phyloP scores from a whole-genome alignment of 2,329 filamentous ascomycete species.

The Sporothrix schenckii region DNA sequence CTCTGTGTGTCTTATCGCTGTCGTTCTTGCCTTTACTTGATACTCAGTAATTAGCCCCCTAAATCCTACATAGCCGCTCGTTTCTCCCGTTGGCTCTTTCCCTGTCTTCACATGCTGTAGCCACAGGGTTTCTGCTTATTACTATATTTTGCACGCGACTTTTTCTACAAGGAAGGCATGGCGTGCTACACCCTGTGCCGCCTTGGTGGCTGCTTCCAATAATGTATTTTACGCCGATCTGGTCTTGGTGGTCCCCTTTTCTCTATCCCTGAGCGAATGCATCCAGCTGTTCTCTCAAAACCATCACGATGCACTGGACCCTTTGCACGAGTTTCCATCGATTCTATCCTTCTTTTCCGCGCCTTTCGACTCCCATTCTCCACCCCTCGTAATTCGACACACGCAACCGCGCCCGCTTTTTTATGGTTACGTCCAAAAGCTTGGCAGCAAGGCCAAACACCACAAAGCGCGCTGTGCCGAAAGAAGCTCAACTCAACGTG shows the following conservation, averaged over 20 bases:
- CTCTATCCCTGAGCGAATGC: not conserved
- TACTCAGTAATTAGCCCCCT: too few species aligned
- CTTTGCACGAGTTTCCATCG: not conserved
- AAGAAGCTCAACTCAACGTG: not conserved
- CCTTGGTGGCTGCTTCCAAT: not conserved
- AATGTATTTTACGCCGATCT: not conserved
- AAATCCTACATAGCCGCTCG: too few species aligned
- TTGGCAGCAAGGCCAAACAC: not conserved
- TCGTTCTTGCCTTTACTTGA: not conserved
- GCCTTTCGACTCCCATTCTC: not conserved
- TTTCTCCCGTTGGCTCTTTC: not conserved
- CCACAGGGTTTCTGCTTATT: not conserved
- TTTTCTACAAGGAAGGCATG: conserved; percentile 1
- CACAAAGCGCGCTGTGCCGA: not conserved
- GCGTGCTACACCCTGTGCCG: not conserved
- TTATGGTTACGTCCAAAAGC: not conserved
- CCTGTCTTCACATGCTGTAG: not conserved
- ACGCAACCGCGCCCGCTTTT: conserved; percentile 13
- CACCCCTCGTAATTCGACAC: not conserved
- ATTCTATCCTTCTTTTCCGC: not conserved
- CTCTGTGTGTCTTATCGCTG: not conserved
- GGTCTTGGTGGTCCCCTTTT: not conserved
- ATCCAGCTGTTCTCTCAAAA: not conserved
- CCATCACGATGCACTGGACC: conserved; percentile 5
- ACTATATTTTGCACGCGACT: not conserved